phyloP scores from a whole-genome alignment of 2,329 filamentous ascomycete genomes.

The Dothidotthia symphoricarpi region DNA sequence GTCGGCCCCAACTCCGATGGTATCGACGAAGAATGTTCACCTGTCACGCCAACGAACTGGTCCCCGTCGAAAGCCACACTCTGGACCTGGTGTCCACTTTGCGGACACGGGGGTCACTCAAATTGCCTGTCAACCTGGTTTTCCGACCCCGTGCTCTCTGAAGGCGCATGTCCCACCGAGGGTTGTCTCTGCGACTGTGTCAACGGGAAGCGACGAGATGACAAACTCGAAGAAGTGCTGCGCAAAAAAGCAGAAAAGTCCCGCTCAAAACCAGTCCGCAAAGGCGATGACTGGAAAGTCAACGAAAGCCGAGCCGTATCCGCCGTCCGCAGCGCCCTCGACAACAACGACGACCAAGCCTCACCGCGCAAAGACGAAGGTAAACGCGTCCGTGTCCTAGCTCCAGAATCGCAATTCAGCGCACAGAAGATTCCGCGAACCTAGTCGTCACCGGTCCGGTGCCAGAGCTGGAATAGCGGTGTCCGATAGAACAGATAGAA shows the following conservation, averaged over 20 bases:
- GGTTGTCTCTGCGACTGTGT: constrained; percentile 62
- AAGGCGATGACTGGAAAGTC: constrained; percentile 45
- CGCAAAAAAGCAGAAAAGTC: constrained; percentile 37
- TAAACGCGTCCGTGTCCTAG: constrained; percentile 34
- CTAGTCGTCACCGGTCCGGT: too few species aligned
- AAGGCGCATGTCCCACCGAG: constrained; percentile 58
- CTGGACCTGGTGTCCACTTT: constrained; percentile 59
- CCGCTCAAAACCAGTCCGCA: constrained; percentile 34
- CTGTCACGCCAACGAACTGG: constrained; percentile 20
- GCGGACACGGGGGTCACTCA: constrained; percentile 60
- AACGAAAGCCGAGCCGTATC: constrained; percentile 46
- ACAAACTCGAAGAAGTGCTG: constrained; percentile 31
- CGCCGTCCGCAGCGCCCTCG: constrained; percentile 38
- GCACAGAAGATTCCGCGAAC: constrained; percentile 3
- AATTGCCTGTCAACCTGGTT: constrained; percentile 60
- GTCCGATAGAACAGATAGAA: too few species aligned
- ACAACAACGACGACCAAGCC: constrained; percentile 13
- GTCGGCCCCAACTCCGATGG: constrained; percentile 5
- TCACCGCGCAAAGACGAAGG: constrained; percentile 23
- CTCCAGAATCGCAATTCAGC: constrained; percentile 12
- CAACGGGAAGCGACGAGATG: constrained; percentile 45
- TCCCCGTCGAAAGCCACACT: constrained; percentile 39
- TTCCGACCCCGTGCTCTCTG: constrained; percentile 44
- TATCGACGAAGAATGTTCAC: constrained; percentile 21
- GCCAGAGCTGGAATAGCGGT: too few species aligned